Base-by-base conservation (phyloP, 108 stramenopile genomes). In the Chaetoceros tenuissimus region DNA sequence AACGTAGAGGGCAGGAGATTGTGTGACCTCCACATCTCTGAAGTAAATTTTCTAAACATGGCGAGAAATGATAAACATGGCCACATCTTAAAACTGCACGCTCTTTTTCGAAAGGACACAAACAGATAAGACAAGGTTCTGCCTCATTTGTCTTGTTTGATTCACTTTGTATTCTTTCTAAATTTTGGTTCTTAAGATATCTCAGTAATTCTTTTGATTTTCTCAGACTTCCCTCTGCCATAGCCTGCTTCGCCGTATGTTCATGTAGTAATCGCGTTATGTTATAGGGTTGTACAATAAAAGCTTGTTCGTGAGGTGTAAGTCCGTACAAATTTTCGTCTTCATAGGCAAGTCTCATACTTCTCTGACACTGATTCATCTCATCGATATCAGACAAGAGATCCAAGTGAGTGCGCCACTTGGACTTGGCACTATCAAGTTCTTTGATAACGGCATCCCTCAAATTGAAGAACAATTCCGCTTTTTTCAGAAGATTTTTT, bases 301-400 rank as follows among this genome's bases (percentile, higher is more conserved):
- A 73, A 24, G 66, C 63, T 21, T 56, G 25, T 31, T 85, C 69
- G 19, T 76, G 62, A 44, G 70, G 53, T 0, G 72, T 63, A 25
- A 79, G 51, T n/a, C 31, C 28, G 1, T 63, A 67, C n/a, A 77
- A n/a, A 49, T 77, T 53, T 59, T 85, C 80, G 45, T 57, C 75
- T 29, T 69, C 66, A 8, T 53, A 34, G 1, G 30, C 27, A 27
- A 85, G 59, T 21, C 84, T 57, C 71, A 79, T 79, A 3, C 75
- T 40, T 46, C 62, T 40, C 53, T 85, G 82, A 48, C 76, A 75
- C 34, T 74, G 68, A 44, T 69, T 65, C 28, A 85, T 45, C 54
- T 85, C 84, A 61, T 85, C 84, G n/a, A 79, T 63, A 46, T 78
- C 79, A 52, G 72, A 77, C 45, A 85, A 52, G 17, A 85, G 46